Evolutionary conservation across 2,329 filamentous ascomycete species (phyloP), one percentile per base, ranked within the genome.

Genomic region (Colletotrichum noveboracense): DNA sequence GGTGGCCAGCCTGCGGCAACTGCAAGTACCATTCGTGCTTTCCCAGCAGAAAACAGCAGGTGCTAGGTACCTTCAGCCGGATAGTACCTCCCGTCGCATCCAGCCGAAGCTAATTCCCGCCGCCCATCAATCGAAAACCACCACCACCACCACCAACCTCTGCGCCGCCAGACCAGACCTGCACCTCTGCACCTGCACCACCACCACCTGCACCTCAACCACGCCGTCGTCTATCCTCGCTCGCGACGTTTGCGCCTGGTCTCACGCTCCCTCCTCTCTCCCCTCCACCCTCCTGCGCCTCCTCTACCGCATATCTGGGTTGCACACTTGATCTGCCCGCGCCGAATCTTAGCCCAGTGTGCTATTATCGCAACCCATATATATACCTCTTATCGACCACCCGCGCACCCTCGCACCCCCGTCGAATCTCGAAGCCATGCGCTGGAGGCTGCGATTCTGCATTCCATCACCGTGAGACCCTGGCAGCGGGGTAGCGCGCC

Each of bases 401-500:
- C n/a, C 21, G 21, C 64, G 28, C n/a, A 9, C 26, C 21, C 28
- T 18, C 34, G 13, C 21, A 52, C 56, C 12, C 55, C 70, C n/a
- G 16, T 21, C 38, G 7, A 58, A 52, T 9, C 26, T 65, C 18
- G 74, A 67, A 38, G 71, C 74, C 74, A 75, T 75, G 74, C 64
- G 70, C 74, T 74, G 64, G 70, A 75, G 56, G 74, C 38, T 75
- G 55, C 74, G 70, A 60, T 73, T 66, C 48, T 75, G 74, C 74
- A 75, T 73, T 75, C 70, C 74, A 75, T 73, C 70, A 55, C 70
- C 70, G 70, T 75, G 73, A 75, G 70, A 75, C 74, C 74, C 74
- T 75, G 74, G 70, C 74, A 75, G 74, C 74, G 74, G 74, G 74
- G 74, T 75, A 75, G 74, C 74, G 70, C 56, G 38, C 28, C 58